phyloP scores from a whole-genome alignment of 306 rosid genomes.

The Geum urbanum region DNA sequence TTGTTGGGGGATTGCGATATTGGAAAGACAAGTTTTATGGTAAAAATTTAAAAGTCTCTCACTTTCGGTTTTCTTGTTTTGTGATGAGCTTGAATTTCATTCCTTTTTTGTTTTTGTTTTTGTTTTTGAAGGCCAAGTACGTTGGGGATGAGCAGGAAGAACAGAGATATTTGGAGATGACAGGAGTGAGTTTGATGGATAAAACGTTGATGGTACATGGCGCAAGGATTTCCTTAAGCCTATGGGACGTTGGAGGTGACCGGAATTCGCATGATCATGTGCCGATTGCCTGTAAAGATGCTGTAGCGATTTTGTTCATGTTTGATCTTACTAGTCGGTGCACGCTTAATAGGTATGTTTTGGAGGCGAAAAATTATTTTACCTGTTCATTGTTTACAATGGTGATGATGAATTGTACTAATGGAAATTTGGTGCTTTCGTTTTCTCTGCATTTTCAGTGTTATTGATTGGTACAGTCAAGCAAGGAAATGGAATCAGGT shows the following conservation, averaged over 20 bases:
- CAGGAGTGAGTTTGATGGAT: conserved; percentile 82
- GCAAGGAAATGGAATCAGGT: conserved; percentile 99
- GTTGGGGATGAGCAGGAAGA: conserved; percentile 83
- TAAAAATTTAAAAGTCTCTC: conserved; percentile 17
- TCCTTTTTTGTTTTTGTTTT: neutral
- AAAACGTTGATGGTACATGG: conserved; percentile 67
- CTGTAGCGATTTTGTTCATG: conserved; percentile 90
- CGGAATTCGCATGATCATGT: conserved; percentile 57
- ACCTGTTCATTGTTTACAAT: neutral
- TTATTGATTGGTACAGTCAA: conserved; percentile 71
- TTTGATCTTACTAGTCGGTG: conserved; percentile 91
- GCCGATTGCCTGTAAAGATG: conserved; percentile 93
- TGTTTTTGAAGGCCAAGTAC: conserved; percentile 57
- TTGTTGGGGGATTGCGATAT: conserved; percentile 90
- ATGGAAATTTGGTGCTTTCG: neutral
- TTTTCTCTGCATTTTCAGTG: conserved; percentile 43
- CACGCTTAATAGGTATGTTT: conserved; percentile 61
- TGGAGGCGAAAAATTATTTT: neutral
- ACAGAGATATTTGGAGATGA: conserved; percentile 59
- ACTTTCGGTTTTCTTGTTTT: neutral
- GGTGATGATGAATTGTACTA: neutral
- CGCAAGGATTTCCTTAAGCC: conserved; percentile 67
- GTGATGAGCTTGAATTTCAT: neutral
- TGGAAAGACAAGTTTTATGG: conserved; percentile 93
- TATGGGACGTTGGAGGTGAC: conserved; percentile 98